phyloP scores from a whole-genome alignment of 2,329 filamentous ascomycete species.

The Hymenoscyphus infarciens region DNA sequence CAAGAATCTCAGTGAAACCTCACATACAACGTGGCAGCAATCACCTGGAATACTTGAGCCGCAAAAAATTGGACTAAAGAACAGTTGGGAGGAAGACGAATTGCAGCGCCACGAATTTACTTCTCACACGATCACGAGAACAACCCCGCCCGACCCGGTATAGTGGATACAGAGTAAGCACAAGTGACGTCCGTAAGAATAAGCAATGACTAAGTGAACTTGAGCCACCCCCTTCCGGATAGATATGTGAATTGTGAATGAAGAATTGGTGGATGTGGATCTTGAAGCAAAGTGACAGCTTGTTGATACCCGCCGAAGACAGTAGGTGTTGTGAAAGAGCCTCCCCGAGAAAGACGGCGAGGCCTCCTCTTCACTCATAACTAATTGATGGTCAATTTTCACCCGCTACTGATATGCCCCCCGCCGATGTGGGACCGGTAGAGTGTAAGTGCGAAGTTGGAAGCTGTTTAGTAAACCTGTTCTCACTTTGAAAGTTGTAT shows the following conservation, averaged over 20 bases:
- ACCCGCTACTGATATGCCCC: too few relatives aligned
- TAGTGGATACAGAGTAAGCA: conserved; percentile 2
- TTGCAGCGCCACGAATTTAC: neutral
- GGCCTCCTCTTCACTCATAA: too few relatives aligned
- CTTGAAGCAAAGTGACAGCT: neutral
- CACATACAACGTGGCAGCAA: too few relatives aligned
- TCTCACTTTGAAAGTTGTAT: too few relatives aligned
- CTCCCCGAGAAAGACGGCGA: neutral
- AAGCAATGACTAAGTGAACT: neutral
- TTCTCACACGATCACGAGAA: neutral
- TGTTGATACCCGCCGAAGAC: neutral
- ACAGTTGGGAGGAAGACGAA: neutral
- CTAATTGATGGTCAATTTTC: too few relatives aligned
- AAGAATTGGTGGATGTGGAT: neutral
- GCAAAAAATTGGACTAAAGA: neutral
- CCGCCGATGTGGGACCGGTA: too few relatives aligned
- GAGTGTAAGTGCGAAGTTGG: too few relatives aligned
- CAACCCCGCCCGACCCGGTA: neutral
- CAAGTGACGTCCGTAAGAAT: neutral
- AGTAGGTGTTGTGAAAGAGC: neutral
- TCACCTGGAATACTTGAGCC: neutral
- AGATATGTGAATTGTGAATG: neutral
- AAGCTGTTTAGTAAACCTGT: too few relatives aligned
- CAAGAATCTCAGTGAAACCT: too few relatives aligned
- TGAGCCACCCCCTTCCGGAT: neutral